Evolutionary conservation across 495 filamentous ascomycete genomes (phyloP).

Genomic region (Immersiella caudata): DNA sequence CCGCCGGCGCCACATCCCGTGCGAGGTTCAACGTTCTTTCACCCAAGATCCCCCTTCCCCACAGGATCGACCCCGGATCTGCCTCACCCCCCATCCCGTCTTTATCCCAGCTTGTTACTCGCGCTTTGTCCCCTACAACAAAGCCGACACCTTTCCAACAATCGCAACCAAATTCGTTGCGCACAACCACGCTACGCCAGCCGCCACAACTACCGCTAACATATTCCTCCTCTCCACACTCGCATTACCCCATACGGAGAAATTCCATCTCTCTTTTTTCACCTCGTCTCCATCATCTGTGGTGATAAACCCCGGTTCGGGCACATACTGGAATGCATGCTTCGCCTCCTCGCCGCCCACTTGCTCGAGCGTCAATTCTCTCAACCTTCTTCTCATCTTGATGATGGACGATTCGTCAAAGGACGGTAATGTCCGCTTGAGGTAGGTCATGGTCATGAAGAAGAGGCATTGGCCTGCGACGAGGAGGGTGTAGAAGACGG

Average conservation of each 20-base stretch:
- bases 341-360: slow-evolving; percentile 42
- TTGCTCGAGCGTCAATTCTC: slow-evolving; percentile 8
- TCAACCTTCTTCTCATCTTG: slow-evolving; percentile 16
- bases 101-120: not conserved
- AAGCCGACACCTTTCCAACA: not conserved
- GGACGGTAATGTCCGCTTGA: slow-evolving; percentile 55
- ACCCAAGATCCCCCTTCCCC: not conserved
- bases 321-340: slow-evolving; percentile 70
- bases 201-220: slow-evolving; percentile 6
- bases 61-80: not conserved
- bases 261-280: not conserved
- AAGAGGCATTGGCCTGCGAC: slow-evolving; percentile 71
- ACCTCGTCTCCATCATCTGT: slow-evolving; percentile 16
- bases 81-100: not conserved
- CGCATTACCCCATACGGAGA: not conserved
- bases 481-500: slow-evolving; percentile 59
- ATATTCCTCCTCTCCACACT: slow-evolving; percentile 15
- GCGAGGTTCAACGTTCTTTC: not conserved
- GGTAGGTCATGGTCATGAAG: slow-evolving; percentile 58
- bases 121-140: not conserved
- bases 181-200: slow-evolving; percentile 8
- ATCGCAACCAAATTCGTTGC: not conserved
- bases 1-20: not conserved
- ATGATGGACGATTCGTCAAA: slow-evolving; percentile 63
- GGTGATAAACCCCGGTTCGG: slow-evolving; percentile 40